Base-by-base conservation (phyloP, 768 basidiomycete genomes). In the Gymnopilus dilepis region DNA sequence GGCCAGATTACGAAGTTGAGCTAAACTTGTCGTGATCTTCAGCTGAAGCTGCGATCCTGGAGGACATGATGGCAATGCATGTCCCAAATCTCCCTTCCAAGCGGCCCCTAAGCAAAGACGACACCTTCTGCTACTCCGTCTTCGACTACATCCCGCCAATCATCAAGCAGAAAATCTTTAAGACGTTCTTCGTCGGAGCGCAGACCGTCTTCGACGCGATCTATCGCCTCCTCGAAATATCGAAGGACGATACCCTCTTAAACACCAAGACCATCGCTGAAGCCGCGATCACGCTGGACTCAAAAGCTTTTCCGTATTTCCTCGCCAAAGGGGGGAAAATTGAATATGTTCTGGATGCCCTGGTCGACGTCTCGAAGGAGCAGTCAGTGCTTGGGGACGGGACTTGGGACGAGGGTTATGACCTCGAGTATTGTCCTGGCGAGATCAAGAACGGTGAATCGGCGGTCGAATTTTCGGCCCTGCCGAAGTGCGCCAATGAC, bases 121-220 rank as follows among this genome's bases (percentile, higher is more conserved):
- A 12, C 12, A 26, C 7, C 33, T 58, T 4, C 17, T 58, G 19
- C 22, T 34, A 19, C 21, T 15, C 30, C 12, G 34, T 15, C 21
- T 34, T 58, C 34, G 43, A 58, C 17, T 48, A 53, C 50, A 26
- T 41, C 13, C 47, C 50, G 3, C 12, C 21, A 7, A 12, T 13
- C 1, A 6, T 52, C 26, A 19, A n/a, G 26, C 17, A 11, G 8
- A 37, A 58, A 15, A 48, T 58, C 3, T 48, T 21, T 42, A 58
- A 58, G 31, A 58, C 45, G 6, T 58, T 58, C 34, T 58, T 47
- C 45, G 9, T 58, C 6, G 57, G 57, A 1, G 47, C 45, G 17
- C 37, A 34, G 30, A 58, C 28, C 31, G 2, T 48, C 31, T 58
- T 58, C 45, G 21, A 48, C 15, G 57, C 45, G 1, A 47, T 58